Evolutionary conservation across 768 basidiomycete species (phyloP).

Genomic region (Lepiota brunneoincarnata): DNA sequence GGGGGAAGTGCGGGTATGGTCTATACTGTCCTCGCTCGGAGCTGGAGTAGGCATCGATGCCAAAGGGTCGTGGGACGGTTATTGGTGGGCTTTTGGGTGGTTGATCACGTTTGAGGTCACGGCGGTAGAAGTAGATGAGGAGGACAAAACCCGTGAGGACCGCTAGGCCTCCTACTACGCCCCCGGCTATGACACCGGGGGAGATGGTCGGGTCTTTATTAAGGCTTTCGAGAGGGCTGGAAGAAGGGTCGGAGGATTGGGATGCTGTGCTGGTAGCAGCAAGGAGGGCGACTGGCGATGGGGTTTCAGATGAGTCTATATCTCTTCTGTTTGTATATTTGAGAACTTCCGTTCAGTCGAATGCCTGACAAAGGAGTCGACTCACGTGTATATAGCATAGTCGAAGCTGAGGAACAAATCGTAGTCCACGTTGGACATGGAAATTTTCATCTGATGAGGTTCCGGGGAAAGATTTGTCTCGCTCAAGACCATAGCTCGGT

Average conservation of each 20-base stretch:
- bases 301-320: neutral
- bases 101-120: neutral
- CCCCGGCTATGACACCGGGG: conserved; percentile 7
- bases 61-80: conserved; percentile 1
- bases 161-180: conserved; percentile 5
- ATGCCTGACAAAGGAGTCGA: neutral
- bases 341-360: neutral
- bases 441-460: conserved; percentile 11
- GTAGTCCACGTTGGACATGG: conserved; percentile 7
- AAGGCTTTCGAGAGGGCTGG: too few relatives aligned
- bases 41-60: neutral
- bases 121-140: conserved; percentile 7
- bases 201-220: neutral
- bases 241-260: neutral
- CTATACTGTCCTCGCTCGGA: neutral
- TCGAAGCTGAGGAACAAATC: conserved; percentile 15
- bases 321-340: conserved; percentile 2
- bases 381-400: conserved; percentile 17
- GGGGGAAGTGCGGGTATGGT: neutral
- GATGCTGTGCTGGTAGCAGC: neutral
- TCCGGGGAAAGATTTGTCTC: conserved; percentile 12
- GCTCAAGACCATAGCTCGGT: conserved; percentile 19
- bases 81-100: neutral
- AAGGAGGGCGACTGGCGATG: too few relatives aligned
- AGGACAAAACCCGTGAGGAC: conserved; percentile 1